These are phyloP conservation scores for Diaporthe capsici DNA, from an alignment of 2,329 filamentous ascomycete genomes.

Conservation along the genomic window DNA sequence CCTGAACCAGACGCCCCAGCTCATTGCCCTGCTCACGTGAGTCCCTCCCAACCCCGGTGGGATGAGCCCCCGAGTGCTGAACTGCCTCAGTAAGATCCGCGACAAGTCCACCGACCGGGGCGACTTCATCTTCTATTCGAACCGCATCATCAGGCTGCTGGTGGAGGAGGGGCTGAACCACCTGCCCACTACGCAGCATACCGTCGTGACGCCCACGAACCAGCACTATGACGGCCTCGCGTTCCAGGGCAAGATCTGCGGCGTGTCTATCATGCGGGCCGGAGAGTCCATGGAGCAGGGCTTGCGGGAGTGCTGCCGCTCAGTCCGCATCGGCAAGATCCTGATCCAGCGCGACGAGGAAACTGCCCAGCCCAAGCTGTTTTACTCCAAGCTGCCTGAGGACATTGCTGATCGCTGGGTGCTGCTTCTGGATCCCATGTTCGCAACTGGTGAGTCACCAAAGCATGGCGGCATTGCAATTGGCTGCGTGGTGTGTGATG, in stretches of 20 bases:
- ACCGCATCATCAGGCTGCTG: conserved; percentile 94
- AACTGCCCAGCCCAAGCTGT: conserved; percentile 90
- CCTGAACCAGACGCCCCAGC: conserved; percentile 92
- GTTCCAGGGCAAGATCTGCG: conserved; percentile 98
- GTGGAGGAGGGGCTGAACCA: conserved; percentile 99
- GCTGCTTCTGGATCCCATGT: conserved; percentile 96
- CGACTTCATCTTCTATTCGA: conserved; percentile 99
- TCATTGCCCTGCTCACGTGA: conserved; percentile 97
- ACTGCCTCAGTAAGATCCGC: conserved; percentile 85
- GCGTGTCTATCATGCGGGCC: conserved; percentile 97
- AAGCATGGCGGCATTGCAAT: not conserved
- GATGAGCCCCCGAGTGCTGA: conserved; percentile 14
- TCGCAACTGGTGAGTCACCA: conserved; percentile 82
- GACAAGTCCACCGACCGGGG: conserved; percentile 90
- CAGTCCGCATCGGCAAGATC: conserved; percentile 98
- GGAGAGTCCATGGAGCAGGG: conserved; percentile 99
- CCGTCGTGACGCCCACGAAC: conserved; percentile 91
- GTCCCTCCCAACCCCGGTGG: conserved; percentile 54
- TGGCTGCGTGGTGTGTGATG: not conserved
- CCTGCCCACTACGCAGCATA: conserved; percentile 89
- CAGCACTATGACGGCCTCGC: conserved; percentile 90
- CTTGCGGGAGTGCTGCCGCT: conserved; percentile 94
- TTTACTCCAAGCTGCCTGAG: conserved; percentile 97
- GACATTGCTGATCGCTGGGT: conserved; percentile 96
- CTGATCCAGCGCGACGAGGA: conserved; percentile 98